Base-by-base conservation (phyloP, 805 yeast species). In the Yamadazyma tumulicola region DNA sequence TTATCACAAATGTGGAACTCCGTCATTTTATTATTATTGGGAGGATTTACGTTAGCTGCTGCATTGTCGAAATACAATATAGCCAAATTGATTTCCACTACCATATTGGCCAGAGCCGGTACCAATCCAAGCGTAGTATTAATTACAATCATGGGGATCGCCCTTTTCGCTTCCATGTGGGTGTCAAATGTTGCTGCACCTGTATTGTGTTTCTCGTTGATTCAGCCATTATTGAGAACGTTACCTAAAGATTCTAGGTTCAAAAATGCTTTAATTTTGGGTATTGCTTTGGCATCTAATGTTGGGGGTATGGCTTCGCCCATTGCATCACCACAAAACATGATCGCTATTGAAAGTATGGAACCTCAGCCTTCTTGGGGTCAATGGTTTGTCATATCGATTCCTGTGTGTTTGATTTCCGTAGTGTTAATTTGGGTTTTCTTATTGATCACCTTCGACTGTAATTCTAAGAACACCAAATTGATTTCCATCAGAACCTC, bases 141-240 rank as follows among this genome's bases (percentile, higher is more conserved):
- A 34, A 49, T 73, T 16, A 66, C 77, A 1, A 64, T 72, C 38
- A 73, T 73, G 76, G 57, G 65, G 23, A 75, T 73, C 16, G 71
- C 77, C 0, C 47, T 72, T 26, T 73, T 73, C 46, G 64, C 74
- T 18, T 71, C 77, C 4, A 73, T 73, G 79, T 73, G 79, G 79
- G 73, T 73, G 12, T 71, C 77, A 2, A 73, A 73, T 38, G 78
- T 73, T 29, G 79, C 79, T 3, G 74, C 77, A 0, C 78, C 79
- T 2, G 78, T 73, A 8, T 59, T 73, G 35, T 69, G 76, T 43
- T 73, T 69, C 45, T 72, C 77, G 2, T 58, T 73, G 38, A 68
- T 72, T 37, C 71, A 65, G 46, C 77, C 77, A 3, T 51, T 73
- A 23, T 61, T 73, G 37, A 61, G 72, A 40, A 55, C 72, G 5